phyloP scores from a whole-genome alignment of 306 rosid genomes.

The Astragalus membranaceus region DNA sequence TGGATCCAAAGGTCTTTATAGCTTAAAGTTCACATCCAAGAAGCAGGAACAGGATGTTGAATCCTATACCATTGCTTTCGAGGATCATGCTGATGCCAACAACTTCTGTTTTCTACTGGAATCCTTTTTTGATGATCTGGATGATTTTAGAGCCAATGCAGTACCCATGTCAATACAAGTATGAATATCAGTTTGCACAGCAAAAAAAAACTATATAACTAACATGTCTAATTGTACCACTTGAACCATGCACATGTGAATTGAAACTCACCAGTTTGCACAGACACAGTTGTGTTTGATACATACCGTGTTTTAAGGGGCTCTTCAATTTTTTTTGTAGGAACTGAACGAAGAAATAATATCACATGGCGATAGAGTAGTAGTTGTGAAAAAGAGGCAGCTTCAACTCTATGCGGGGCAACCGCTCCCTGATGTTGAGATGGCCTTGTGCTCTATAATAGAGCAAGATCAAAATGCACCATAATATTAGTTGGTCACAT shows the following conservation, averaged over 20 bases:
- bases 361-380: conserved; percentile 38
- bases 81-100: conserved; percentile 66
- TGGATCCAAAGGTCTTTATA: conserved; percentile 53
- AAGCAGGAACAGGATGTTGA: conserved; percentile 29
- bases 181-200: conserved; percentile 17
- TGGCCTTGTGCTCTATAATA: conserved; percentile 51
- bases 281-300: background rate
- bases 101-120: conserved; percentile 73
- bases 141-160: conserved; percentile 51
- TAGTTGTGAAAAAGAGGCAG: conserved; percentile 75
- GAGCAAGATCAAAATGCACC: conserved; percentile 32
- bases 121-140: conserved; percentile 64
- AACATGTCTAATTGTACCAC: background rate
- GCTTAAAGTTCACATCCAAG: conserved; percentile 34
- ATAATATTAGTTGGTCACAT: background rate
- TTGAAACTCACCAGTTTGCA: conserved; percentile 4
- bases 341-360: conserved; percentile 56
- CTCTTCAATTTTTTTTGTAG: conserved; percentile 33
- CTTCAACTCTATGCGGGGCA: conserved; percentile 85
- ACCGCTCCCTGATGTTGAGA: conserved; percentile 75
- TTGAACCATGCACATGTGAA: conserved; percentile 6
- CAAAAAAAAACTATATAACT: background rate
- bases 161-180: conserved; percentile 66
- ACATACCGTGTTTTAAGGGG: background rate
- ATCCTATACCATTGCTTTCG: conserved; percentile 68